phyloP scores from a whole-genome alignment of 441 rosid genomes.

The Pelargonium australe region DNA sequence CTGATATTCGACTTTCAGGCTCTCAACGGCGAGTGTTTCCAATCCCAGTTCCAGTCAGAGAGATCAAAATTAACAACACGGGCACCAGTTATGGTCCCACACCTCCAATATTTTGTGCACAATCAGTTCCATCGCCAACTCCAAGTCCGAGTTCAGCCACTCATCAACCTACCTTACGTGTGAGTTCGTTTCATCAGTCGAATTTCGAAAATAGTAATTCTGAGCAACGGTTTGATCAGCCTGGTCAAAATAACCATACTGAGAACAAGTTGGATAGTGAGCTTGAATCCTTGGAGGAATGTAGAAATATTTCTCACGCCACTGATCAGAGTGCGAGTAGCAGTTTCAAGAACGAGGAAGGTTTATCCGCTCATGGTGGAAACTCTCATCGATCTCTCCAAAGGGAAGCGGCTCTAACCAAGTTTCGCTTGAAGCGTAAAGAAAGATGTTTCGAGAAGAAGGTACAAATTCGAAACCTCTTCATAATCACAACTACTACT shows the following conservation, averaged over 20 bases:
- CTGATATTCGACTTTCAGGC: conserved; percentile 36
- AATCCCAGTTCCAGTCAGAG: conserved; percentile 30
- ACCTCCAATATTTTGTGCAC: conserved; percentile 30
- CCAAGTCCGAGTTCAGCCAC: conserved; percentile 50
- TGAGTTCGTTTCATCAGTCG: conserved; percentile 28
- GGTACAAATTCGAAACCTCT: conserved; percentile 34
- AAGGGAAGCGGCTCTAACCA: conserved; percentile 77
- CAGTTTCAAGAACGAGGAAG: conserved; percentile 50
- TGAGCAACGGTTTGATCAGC: conserved; percentile 30
- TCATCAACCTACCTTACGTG: conserved; percentile 34
- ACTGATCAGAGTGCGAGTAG: conserved; percentile 60
- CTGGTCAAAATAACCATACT: conserved; percentile 36
- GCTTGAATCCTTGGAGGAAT: conserved; percentile 49
- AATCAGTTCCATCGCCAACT: conserved; percentile 33
- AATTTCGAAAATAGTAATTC: conserved; percentile 31
- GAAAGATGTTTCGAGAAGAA: conserved; percentile 86
- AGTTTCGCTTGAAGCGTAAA: conserved; percentile 88
- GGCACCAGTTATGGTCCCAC: background rate
- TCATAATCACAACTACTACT: background rate
- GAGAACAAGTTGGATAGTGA: conserved; percentile 30
- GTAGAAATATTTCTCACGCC: conserved; percentile 41
- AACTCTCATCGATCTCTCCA: conserved; percentile 41
- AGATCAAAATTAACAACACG: background rate
- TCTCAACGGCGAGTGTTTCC: conserved; percentile 39
- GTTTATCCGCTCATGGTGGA: conserved; percentile 27